Percentiles rank a stretch among this genome's conserved stretches.
phyloP scores from a whole-genome alignment of 1,284 basidiomycete genomes.

The Ustilago sp. region DNA sequence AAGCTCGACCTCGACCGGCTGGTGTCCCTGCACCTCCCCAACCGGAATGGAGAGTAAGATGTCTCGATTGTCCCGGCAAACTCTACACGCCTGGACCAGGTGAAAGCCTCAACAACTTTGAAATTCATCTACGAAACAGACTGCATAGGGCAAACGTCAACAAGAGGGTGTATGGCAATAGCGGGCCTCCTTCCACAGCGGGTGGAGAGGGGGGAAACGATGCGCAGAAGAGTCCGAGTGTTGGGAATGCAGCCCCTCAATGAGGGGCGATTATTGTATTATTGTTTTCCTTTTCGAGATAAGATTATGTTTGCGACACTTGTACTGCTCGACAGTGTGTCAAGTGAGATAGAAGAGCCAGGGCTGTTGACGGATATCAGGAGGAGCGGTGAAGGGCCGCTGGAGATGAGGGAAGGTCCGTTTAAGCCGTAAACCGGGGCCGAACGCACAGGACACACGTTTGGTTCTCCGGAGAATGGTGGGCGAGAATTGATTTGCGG shows the following conservation, averaged over 20 bases:
- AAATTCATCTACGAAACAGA: conserved; percentile 87
- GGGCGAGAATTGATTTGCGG: not conserved
- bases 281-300: not conserved
- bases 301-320: not conserved
- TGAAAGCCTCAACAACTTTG: conserved; percentile 89
- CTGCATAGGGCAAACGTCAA: conserved; percentile 74
- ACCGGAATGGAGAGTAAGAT: conserved; percentile 89
- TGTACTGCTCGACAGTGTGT: too few species aligned
- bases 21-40: conserved; percentile 43
- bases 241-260: conserved; percentile 12
- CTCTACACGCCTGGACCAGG: conserved; percentile 92
- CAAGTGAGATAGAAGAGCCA: not conserved
- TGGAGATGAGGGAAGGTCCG: not conserved
- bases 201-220: not conserved
- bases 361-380: not conserved
- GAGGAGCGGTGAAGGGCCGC: not conserved
- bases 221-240: conserved; percentile 18
- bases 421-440: conserved; percentile 1
- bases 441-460: conserved; percentile 15
- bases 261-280: conserved; percentile 1
- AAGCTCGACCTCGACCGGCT: conserved; percentile 42
- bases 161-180: conserved; percentile 47
- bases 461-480: not conserved
- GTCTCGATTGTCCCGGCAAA: conserved; percentile 93
- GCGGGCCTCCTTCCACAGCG: conserved; percentile 13